Evolutionary conservation across 2,329 filamentous ascomycete species (phyloP).

Genomic region (Colletotrichum coccodes): DNA sequence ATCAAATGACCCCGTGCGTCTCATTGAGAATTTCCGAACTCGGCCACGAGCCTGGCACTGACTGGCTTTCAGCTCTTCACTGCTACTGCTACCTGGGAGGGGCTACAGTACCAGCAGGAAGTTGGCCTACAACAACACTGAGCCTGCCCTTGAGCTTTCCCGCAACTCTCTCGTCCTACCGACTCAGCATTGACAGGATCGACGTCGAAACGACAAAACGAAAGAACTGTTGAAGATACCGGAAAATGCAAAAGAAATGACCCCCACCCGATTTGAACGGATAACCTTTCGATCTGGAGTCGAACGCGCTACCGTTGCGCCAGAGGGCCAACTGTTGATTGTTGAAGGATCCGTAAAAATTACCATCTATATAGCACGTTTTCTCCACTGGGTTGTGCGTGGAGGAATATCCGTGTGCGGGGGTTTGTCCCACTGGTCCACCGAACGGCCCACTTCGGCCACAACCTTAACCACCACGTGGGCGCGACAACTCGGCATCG

Average conservation of each 20-base stretch:
- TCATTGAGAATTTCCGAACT: no score
- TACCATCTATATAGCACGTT: background rate
- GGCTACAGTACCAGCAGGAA: background rate
- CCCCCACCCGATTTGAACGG: slow-evolving; percentile 32
- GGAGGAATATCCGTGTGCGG: background rate
- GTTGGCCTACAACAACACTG: accelerated
- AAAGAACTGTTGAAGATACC: accelerated
- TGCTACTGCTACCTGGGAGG: background rate
- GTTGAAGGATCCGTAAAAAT: accelerated
- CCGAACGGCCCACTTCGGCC: background rate
- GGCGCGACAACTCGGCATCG: slow-evolving; percentile 5
- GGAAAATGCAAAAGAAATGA: background rate
- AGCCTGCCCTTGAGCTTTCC: background rate
- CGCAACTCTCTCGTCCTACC: background rate
- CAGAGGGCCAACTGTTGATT: background rate
- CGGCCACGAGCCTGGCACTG: background rate
- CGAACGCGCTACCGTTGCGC: slow-evolving; percentile 33
- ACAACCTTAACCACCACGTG: slow-evolving; percentile 22
- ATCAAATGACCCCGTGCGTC: no score
- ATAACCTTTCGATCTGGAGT: slow-evolving; percentile 34
- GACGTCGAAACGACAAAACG: background rate
- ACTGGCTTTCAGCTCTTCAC: background rate
- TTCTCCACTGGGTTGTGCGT: accelerated
- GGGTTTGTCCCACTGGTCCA: background rate
- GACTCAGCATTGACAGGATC: no score